These are phyloP conservation scores for Maudiozyma bulderi DNA, from an alignment of 805 yeast genomes.

Conservation along the genomic window DNA sequence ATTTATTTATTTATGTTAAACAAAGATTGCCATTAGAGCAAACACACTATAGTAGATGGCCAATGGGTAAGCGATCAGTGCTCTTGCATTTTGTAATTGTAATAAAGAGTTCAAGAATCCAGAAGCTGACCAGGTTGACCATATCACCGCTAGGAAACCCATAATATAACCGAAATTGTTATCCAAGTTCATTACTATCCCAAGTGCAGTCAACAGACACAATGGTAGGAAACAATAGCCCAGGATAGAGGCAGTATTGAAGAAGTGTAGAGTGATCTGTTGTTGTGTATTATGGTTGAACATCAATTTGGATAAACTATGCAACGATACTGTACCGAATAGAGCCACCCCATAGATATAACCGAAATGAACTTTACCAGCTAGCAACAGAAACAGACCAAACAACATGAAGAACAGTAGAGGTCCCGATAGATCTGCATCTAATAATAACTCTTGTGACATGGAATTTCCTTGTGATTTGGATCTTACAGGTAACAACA, in stretches of 20 bases:
- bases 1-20: neutral
- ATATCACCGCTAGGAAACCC: constrained; percentile 57
- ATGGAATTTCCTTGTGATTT: constrained; percentile 33
- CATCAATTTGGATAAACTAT: constrained; percentile 80
- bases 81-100: constrained; percentile 75
- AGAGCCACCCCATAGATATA: constrained; percentile 94
- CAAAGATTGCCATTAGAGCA: constrained; percentile 92
- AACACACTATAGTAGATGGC: constrained; percentile 86
- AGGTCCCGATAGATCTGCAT: constrained; percentile 93
- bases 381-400: constrained; percentile 69
- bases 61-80: constrained; percentile 87
- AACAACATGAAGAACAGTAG: constrained; percentile 77
- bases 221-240: constrained; percentile 92
- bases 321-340: constrained; percentile 79
- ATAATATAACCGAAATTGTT: constrained; percentile 63
- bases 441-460: constrained; percentile 70
- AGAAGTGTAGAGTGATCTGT: constrained; percentile 31
- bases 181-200: constrained; percentile 70
- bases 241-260: constrained; percentile 78
- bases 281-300: constrained; percentile 2
- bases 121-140: constrained; percentile 92
- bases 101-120: constrained; percentile 85
- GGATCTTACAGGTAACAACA: constrained; percentile 56
- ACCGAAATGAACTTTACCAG: constrained; percentile 95
- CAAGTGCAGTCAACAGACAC: constrained; percentile 46